Evolutionary conservation across 1,139 yeast species (phyloP), one percentile per base, ranked within the genome.

Genomic region (Yamadazyma trypodendri): DNA sequence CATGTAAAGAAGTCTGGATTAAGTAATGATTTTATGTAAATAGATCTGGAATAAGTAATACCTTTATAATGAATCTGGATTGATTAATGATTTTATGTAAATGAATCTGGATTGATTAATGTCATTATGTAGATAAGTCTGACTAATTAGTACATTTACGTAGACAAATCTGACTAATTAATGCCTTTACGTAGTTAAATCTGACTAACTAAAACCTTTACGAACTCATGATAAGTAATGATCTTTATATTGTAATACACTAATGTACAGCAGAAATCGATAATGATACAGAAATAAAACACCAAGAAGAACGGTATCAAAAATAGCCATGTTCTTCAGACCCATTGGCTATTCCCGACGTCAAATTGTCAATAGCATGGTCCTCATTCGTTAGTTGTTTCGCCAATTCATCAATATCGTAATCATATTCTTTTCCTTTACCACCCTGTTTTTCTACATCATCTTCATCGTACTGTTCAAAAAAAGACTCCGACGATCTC

Each of bases 381-480:
- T 59, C 65, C 25, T 55, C 63, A 35, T 54, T 53, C 9, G 61
- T 51, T 14, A 62, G 51, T 24, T 56, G 60, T 36, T 60, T 60
- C 13, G 66, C 47, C 25, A 61, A 52, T 21, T 55, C 66, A 28
- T 57, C 63, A 30, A 61, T 55, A 34, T 61, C 64, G 42, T 65
- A 64, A 35, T 55, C 57, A 42, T 62, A 63, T 25, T 58, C 57
- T 27, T 14, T 12, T 16, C 46, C 50, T 38, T 51, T 51, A 15
- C 45, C 9, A 34, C 34, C 32, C 37, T 40, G 15, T 35, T 32
- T 7, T 29, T 30, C 16, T 11, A 24, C 24, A 10, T 35, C 29
- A 18, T 40, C 41, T 8, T 24, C 41, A 2, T 43, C 48, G 33
- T 42, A 41, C 18, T 43, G 45, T 18, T 48, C 50, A 27, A 49